phyloP scores from a whole-genome alignment of 2,329 filamentous ascomycete genomes.

The Aureobasidium uvarum region DNA sequence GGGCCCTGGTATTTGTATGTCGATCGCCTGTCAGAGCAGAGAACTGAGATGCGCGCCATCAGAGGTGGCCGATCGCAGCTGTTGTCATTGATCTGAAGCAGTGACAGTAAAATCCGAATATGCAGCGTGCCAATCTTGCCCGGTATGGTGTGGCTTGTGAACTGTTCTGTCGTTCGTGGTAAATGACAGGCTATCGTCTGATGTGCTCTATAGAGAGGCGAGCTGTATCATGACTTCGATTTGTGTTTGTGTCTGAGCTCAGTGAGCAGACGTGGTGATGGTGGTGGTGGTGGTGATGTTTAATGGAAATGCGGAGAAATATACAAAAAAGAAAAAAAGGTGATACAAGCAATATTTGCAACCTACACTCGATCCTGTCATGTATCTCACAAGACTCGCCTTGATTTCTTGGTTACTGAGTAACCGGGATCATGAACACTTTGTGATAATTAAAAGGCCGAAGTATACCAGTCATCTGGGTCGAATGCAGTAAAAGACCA shows the following conservation, averaged over 20 bases:
- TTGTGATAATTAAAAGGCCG: neutral
- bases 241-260: neutral
- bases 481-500: neutral
- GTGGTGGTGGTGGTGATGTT: neutral
- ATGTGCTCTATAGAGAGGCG: neutral
- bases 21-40: neutral
- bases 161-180: neutral
- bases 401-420: neutral
- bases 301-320: neutral
- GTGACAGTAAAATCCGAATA: neutral
- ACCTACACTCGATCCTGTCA: neutral
- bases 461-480: neutral
- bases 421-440: neutral
- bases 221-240: neutral
- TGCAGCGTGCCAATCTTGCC: slow-evolving; percentile 11
- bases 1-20: neutral
- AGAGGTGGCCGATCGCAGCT: neutral
- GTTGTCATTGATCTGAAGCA: neutral
- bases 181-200: too few species aligned
- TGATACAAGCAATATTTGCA: neutral
- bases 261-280: neutral
- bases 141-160: neutral
- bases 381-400: neutral
- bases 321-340: neutral
- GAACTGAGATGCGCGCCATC: neutral